Evolutionary conservation across 768 basidiomycete species (phyloP), one percentile per base, ranked within the genome.

Genomic region (Asterophora parasitica): DNA sequence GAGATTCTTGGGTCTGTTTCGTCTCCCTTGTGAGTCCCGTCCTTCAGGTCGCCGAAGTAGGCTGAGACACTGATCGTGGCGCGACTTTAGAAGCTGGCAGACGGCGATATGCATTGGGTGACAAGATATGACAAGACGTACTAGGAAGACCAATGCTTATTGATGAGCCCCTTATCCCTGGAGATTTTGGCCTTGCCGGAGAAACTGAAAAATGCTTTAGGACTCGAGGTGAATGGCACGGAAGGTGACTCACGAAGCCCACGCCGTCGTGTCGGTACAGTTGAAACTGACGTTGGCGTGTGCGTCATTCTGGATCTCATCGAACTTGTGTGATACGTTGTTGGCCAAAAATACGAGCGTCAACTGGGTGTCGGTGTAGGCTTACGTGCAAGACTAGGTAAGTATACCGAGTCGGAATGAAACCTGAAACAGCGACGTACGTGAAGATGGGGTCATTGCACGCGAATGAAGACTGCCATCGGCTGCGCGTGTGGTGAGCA

Each of bases 31-130:
- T 93, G 92, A 5, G 85, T 68, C 13, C 88, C 88, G 54, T 95
- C 92, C 27, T 83, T 83, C 46, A 93, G 71, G 60, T 95, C 85
- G 31, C 88, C 90, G 57, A 94, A 94, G 76, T 90, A 96, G 0
- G 83, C 85, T 7, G 76, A 63, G 27, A 79, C 71, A 2, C 85
- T 88, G 40, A 11, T 35, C n/a, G 23, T 7, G 1, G 4, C 10
- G 19, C 3, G 7, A 44, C 1, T 37, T 53, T 55, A 32, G 48
- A 35, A 40, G 16, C 36, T 20, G 41, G 32, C 48, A 12, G 42
- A 10, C 23, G 15, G 10, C 28, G 23, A 33, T 20, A 31, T 23
- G 11, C 31, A 13, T 50, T n/a, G n/a, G n/a, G n/a, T n/a, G 23
- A 6, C 3, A 23, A 6, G 15, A 48, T 12, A 32, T 8, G 11